Evolutionary conservation across 2,329 filamentous ascomycete genomes (phyloP), one percentile per base, ranked within the genome.

Genomic region (Chalaropsis thielavioides): DNA sequence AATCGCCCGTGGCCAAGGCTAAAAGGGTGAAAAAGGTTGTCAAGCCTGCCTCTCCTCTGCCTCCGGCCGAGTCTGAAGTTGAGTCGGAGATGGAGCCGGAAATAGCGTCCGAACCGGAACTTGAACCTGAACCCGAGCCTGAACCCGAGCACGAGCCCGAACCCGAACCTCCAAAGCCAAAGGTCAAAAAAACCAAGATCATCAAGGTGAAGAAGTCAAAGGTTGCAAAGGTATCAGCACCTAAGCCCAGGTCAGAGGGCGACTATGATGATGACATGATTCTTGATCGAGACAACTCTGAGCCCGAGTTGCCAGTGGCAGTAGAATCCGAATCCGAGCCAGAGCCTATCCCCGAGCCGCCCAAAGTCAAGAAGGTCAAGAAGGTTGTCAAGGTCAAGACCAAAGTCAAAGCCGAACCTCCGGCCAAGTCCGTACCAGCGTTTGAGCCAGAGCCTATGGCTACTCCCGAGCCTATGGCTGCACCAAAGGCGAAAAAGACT

Each of bases 341-440:
- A 24, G 71, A 68, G 38, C 70, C 67, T 56, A 70, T 69, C 64
- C 69, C 68, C 1, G 64, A 68, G 64, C 69, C 68, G 44, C 67
- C 61, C 35, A 66, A 64, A 27, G 44, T 66, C 35, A 66, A 66
- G 35, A 66, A 66, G 54, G 44, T 61, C n/a, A 66, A 66, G 56
- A 66, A 66, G 46, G 38, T 61, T 6, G 35, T 61, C 46, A 66
- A 66, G 63, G 15, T 67, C 65, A 61, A 67, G 68, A 63, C 68
- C 68, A 49, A 69, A 68, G 61, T 65, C 68, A 49, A 68, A 68
- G 40, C 67, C 64, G 31, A 66, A 64, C 60, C 65, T 63, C 17
- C 68, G 63, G 24, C 66, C 65, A 19, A 67, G 68, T 8, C 67
- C 63, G 43, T 67, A 67, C 38, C 31, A 7, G 51, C 62, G 31